A percentile compares a stretch with the other conserved stretches of the same genome.
Evolutionary conservation across 2,329 filamentous ascomycete species (phyloP).

Genomic region (Emydomyces testavorans): DNA sequence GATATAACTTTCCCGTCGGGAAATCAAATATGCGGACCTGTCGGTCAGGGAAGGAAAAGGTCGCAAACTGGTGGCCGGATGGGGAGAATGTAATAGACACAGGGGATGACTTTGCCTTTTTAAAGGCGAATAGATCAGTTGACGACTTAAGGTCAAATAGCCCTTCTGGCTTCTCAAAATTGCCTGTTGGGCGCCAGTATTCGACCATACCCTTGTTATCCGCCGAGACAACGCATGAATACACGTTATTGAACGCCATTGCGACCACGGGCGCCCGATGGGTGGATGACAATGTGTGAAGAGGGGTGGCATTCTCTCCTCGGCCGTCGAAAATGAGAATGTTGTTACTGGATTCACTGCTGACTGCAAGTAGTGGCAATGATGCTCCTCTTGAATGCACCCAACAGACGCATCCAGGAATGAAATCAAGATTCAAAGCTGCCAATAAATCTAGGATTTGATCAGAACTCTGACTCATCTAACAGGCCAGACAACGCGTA

Average conservation of each 20-base stretch:
- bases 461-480: neutral
- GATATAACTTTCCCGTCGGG: conserved; percentile 69
- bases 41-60: conserved; percentile 83
- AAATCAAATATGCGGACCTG: conserved; percentile 94
- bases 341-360: conserved; percentile 57
- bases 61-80: conserved; percentile 71
- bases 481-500: neutral
- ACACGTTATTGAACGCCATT: conserved; percentile 80
- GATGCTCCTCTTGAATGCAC: conserved; percentile 82
- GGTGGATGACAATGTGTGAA: conserved; percentile 68
- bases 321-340: conserved; percentile 83
- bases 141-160: conserved; percentile 91
- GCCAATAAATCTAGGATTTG: conserved; percentile 54
- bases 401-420: conserved; percentile 77
- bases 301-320: conserved; percentile 62
- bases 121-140: conserved; percentile 93
- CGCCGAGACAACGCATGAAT: conserved; percentile 80
- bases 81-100: conserved; percentile 76
- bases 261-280: conserved; percentile 70
- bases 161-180: conserved; percentile 79
- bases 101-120: conserved; percentile 80
- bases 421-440: conserved; percentile 66
- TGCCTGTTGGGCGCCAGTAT: conserved; percentile 72
- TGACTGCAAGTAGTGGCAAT: conserved; percentile 72
- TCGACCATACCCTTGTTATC: conserved; percentile 91